Evolutionary conservation across 1,139 yeast species (phyloP).

Genomic region (Yamadazyma oceani): DNA sequence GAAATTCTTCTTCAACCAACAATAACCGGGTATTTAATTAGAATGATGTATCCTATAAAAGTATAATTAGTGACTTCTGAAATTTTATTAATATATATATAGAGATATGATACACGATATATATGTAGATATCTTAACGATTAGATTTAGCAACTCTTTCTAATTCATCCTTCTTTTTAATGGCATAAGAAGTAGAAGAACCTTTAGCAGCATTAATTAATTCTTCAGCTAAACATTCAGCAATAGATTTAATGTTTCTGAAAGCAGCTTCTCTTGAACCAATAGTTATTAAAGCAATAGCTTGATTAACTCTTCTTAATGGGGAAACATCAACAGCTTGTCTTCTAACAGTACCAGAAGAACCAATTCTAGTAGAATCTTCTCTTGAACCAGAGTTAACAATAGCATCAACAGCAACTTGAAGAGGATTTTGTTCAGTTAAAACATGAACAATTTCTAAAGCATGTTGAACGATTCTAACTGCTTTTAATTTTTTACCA

Average conservation of each 20-base stretch:
- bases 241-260: slow-evolving; percentile 99
- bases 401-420: slow-evolving; percentile 98
- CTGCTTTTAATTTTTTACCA: slow-evolving; percentile 99
- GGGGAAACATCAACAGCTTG: slow-evolving; percentile 99
- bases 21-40: slow-evolving; percentile 18
- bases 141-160: slow-evolving; percentile 99
- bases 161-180: slow-evolving; percentile 99
- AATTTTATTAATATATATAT: slow-evolving; percentile 6
- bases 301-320: slow-evolving; percentile 99
- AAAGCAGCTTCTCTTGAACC: slow-evolving; percentile 99
- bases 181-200: slow-evolving; percentile 99
- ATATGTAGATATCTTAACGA: slow-evolving; percentile 67
- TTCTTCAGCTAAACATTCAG: slow-evolving; percentile 99
- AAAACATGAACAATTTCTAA: slow-evolving; percentile 96
- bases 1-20: slow-evolving; percentile 18
- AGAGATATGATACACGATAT: slow-evolving; percentile 18
- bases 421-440: slow-evolving; percentile 99
- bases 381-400: slow-evolving; percentile 99
- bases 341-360: slow-evolving; percentile 99
- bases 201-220: slow-evolving; percentile 99
- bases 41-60: slow-evolving; percentile 22
- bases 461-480: slow-evolving; percentile 99
- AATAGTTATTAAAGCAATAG: slow-evolving; percentile 94
- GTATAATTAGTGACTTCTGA: slow-evolving; percentile 14
- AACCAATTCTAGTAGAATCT: slow-evolving; percentile 99